Evolutionary conservation across 1,139 yeast species (phyloP), one percentile per base, ranked within the genome.

Genomic region (Spathaspora sp.): DNA sequence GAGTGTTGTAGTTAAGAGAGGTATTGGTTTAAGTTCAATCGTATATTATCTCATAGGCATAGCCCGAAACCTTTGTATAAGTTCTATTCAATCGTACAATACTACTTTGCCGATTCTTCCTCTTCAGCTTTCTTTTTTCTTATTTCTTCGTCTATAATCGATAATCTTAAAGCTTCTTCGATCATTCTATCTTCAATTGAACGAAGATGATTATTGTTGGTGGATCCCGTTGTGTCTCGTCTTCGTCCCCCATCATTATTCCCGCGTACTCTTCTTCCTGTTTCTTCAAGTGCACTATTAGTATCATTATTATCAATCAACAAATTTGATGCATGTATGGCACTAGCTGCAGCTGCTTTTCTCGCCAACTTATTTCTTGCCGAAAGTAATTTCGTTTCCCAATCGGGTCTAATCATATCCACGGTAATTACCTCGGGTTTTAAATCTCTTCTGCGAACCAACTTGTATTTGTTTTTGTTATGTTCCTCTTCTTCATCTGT

Each of bases 281-380:
- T 24, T 9, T 44, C 41, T 8, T 27, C 29, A 31, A 15, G n/a
- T 13, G 8, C 9, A 5, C 36, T 18, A 15, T 38, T 31, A 16
- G 16, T 37, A 8, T 26, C 18, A 16, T n/a, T 42, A 42, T 56
- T 59, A 24, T 51, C 55, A 18, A 78, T 71, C 43, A 81, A 67
- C 61, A 82, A 78, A 51, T 84, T 89, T 26, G 88, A 84, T 11
- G 90, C 95, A 66, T 91, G 98, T 39, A 91, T 81, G 0, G 97
- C 97, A 42, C 89, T 88, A 1, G 98, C 98, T 15, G 96, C 89
- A 0, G 97, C 98, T 0, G 96, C 84, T 56, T 89, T 78, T 48
- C 96, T 76, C 0, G 96, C 97, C 39, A 89, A 70, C 55, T 83
- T 85, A 50, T 83, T 79, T 46, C 93, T 77, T 3, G 97, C 96